These are phyloP conservation scores for Echria macrotheca DNA, from an alignment of 495 filamentous ascomycete genomes.

Conservation along the genomic window DNA sequence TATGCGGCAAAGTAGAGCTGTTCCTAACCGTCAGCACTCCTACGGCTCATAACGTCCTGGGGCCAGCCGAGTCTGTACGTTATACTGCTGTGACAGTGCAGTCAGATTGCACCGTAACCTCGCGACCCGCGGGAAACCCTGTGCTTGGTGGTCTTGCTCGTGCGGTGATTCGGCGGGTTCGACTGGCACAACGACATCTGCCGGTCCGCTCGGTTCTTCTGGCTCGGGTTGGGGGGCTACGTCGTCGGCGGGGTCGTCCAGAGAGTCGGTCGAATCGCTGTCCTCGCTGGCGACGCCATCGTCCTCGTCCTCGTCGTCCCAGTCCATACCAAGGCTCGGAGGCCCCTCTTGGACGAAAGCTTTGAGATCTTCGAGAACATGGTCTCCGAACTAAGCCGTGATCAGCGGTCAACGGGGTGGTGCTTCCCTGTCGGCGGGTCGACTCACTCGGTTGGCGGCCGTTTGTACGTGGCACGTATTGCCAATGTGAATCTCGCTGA, in stretches of 20 bases:
- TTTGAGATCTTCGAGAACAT: constrained; percentile 20
- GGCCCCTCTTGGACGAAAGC: constrained; percentile 16
- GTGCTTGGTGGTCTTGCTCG: constrained; percentile 15
- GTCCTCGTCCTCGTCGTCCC: constrained; percentile 17
- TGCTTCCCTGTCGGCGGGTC: too few species aligned
- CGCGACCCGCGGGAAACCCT: constrained; percentile 30
- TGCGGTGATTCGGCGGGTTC: background rate
- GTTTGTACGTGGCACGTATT: constrained; percentile 25
- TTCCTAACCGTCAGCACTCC: constrained; percentile 3
- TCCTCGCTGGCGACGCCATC: constrained; percentile 12
- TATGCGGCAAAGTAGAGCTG: constrained; percentile 75
- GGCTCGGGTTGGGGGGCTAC: background rate
- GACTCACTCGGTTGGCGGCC: constrained; percentile 25
- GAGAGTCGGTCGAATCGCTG: too few species aligned
- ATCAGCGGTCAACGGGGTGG: too few species aligned
- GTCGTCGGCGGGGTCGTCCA: too few species aligned
- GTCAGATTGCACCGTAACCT: constrained; percentile 43
- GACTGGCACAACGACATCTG: background rate
- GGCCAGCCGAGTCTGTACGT: constrained; percentile 22
- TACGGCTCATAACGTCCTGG: too few species aligned
- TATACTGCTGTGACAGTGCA: constrained; percentile 43
- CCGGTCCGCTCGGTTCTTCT: background rate
- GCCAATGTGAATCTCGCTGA: constrained; percentile 17
- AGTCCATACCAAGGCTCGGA: constrained; percentile 9
- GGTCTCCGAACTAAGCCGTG: constrained; percentile 20